Percentiles rank a stretch among this genome's conserved stretches.
Conservation (phyloP, 2,329 filamentous ascomycete species). For the Pestalotiopsis sp. region DNA sequence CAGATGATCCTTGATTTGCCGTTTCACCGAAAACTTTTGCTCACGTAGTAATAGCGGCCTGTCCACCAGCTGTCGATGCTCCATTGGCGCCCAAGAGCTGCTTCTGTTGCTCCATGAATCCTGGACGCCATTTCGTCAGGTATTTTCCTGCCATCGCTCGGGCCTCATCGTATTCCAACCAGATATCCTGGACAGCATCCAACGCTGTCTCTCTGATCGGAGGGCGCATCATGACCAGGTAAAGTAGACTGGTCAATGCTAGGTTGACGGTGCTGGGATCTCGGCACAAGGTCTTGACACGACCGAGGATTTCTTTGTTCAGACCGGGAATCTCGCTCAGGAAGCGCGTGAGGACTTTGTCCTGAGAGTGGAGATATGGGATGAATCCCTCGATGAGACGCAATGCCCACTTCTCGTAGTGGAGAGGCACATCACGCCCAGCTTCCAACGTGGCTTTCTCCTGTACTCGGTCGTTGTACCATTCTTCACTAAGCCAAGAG, state of each 20-base stretch:
- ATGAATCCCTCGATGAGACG: constrained; percentile 87
- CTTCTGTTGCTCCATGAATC: constrained; percentile 42
- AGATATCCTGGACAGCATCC: constrained; percentile 68
- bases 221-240: constrained; percentile 69
- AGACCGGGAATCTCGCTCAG: constrained; percentile 88
- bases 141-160: constrained; percentile 65
- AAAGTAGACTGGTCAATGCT: constrained; percentile 66
- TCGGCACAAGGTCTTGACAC: constrained; percentile 69
- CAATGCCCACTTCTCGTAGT: constrained; percentile 80
- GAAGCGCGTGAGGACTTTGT: constrained; percentile 88
- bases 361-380: constrained; percentile 87
- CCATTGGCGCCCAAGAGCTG: constrained; percentile 3
- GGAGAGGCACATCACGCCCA: constrained; percentile 51
- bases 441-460: constrained; percentile 39
- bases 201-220: constrained; percentile 65
- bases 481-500: constrained; percentile 94
- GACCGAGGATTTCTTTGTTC: constrained; percentile 69
- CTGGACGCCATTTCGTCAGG: constrained; percentile 61
- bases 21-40: neutral
- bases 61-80: neutral
- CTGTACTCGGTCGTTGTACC: constrained; percentile 84
- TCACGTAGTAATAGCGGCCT: constrained; percentile 3
- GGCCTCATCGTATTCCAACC: constrained; percentile 67
- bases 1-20: neutral
- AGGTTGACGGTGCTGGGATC: constrained; percentile 67